Evolutionary conservation across 75 land plant species (phyloP).

Genomic region (Gnetum montanum): DNA sequence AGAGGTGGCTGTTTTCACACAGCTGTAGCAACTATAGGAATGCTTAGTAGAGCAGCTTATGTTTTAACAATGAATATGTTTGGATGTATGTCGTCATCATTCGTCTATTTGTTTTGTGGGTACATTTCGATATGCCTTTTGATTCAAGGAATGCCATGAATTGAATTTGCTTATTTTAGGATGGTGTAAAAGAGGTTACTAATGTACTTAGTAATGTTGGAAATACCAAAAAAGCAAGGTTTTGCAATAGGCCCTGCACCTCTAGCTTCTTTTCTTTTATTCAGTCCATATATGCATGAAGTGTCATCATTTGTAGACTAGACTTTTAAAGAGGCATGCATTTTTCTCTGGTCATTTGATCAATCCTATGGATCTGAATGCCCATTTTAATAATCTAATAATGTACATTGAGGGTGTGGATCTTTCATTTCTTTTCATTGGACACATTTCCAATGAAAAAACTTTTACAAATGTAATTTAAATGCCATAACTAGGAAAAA

Average conservation of each 20-base stretch:
- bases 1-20: constrained; percentile 97
- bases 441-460: no score
- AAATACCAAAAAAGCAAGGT: constrained; percentile 98
- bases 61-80: constrained; percentile 99
- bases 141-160: no score
- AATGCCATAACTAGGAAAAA: no score
- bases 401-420: background rate
- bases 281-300: constrained; percentile 99
- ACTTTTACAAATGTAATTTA: no score
- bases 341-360: background rate
- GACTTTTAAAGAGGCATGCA: constrained; percentile 65
- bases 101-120: background rate
- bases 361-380: background rate
- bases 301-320: constrained; percentile 68
- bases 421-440: background rate
- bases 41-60: constrained; percentile 97
- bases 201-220: constrained; percentile 98
- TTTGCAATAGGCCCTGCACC: constrained; percentile 99
- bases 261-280: constrained; percentile 97
- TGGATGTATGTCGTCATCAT: constrained; percentile 20
- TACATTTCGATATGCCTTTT: background rate
- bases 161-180: constrained; percentile 43
- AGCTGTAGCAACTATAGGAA: constrained; percentile 99
- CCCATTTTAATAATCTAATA: background rate
- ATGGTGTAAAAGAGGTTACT: constrained; percentile 96